These are phyloP conservation scores for Boletus coccyginus DNA, from an alignment of 768 basidiomycete species.

Conservation along the genomic window DNA sequence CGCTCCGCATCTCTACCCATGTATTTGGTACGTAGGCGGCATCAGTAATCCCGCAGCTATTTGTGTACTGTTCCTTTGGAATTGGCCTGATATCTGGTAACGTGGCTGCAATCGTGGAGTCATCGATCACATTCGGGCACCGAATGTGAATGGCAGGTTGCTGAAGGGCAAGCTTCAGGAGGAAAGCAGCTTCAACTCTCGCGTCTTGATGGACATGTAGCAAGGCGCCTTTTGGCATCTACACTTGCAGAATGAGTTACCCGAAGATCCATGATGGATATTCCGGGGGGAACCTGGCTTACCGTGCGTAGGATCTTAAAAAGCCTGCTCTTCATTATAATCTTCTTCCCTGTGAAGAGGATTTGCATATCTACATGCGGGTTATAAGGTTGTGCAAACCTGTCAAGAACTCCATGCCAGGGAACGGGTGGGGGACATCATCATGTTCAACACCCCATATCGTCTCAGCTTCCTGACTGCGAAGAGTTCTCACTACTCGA, in stretches of 20 bases:
- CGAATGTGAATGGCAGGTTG: slow-evolving; percentile 41
- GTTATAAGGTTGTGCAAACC: slow-evolving; percentile 34
- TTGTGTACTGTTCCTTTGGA: slow-evolving; percentile 22
- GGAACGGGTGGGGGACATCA: slow-evolving; percentile 57
- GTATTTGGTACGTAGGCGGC: slow-evolving; percentile 25
- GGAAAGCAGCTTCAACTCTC: slow-evolving; percentile 34
- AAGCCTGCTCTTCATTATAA: slow-evolving; percentile 38
- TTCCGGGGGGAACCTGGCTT: too few relatives aligned
- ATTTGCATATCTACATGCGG: too few relatives aligned
- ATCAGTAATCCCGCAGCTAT: slow-evolving; percentile 26
- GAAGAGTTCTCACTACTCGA: slow-evolving; percentile 49
- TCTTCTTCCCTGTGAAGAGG: slow-evolving; percentile 23
- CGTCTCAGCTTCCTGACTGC: slow-evolving; percentile 46
- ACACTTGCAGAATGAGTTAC: background rate
- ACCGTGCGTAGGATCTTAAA: slow-evolving; percentile 40
- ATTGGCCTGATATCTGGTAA: slow-evolving; percentile 38
- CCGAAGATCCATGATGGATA: too few relatives aligned
- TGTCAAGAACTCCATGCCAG: slow-evolving; percentile 75
- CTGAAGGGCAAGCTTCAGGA: slow-evolving; percentile 37
- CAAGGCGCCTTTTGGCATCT: slow-evolving; percentile 49
- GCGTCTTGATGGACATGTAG: slow-evolving; percentile 46
- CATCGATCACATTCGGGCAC: slow-evolving; percentile 18
- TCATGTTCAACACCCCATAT: slow-evolving; percentile 58
- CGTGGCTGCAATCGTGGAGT: slow-evolving; percentile 21
- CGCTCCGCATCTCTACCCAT: slow-evolving; percentile 38